Evolutionary conservation across 2,329 filamentous ascomycete species (phyloP).

Genomic region (Aciculosporium take): DNA sequence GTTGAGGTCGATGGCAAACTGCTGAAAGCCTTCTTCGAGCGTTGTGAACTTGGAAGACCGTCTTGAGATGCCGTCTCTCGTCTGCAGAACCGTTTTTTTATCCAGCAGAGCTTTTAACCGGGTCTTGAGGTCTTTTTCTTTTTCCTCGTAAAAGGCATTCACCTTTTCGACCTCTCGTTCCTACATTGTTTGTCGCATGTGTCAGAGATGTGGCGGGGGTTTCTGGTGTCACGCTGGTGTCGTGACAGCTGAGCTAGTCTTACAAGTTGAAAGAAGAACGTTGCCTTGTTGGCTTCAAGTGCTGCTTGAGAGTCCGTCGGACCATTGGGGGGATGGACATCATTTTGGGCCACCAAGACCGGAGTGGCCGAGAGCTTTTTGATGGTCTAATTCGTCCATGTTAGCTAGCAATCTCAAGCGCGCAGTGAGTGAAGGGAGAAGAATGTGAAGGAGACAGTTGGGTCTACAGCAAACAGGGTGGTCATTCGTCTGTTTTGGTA

Average conservation of each 20-base stretch:
- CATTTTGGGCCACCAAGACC: constrained; percentile 63
- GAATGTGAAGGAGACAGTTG: not conserved
- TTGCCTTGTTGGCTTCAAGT: constrained; percentile 91
- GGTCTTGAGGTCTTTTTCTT: constrained; percentile 95
- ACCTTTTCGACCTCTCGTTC: constrained; percentile 97
- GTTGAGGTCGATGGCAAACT: constrained; percentile 92
- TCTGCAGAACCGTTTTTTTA: constrained; percentile 85
- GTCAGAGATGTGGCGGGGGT: constrained; percentile 1
- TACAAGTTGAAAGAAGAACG: constrained; percentile 96
- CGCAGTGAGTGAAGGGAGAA: not conserved
- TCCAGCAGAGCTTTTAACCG: constrained; percentile 84
- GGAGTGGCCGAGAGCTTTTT: constrained; percentile 93
- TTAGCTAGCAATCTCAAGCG: not conserved
- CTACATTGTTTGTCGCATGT: constrained; percentile 28
- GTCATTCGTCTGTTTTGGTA: not conserved
- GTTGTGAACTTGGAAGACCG: constrained; percentile 88
- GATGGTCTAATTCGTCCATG: constrained; percentile 58
- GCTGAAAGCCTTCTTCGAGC: constrained; percentile 89
- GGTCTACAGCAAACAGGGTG: not conserved
- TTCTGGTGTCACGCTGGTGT: not conserved
- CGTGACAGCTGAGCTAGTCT: constrained; percentile 14
- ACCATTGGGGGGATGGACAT: constrained; percentile 31
- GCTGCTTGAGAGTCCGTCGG: constrained; percentile 67
- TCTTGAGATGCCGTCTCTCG: constrained; percentile 66
- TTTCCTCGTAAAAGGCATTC: constrained; percentile 94